A percentile compares a stretch with the other conserved stretches of the same genome.
Conservation (phyloP, 2,329 filamentous ascomycete genomes). For the Emmonsiellopsis sp. region DNA sequence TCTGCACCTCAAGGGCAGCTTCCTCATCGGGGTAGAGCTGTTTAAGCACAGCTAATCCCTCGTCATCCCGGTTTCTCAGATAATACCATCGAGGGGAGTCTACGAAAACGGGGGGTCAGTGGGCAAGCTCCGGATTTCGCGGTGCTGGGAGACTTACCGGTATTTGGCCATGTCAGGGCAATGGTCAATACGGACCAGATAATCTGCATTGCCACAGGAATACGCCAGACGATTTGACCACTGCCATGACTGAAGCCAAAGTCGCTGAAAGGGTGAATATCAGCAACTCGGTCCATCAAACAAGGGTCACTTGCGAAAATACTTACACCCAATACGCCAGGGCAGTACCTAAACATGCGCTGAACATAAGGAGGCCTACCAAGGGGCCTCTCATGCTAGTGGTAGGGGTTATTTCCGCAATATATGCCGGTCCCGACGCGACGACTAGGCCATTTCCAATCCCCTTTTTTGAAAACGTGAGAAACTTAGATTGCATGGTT, state of each 20-base stretch:
- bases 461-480: conserved; percentile 12
- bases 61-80: conserved; percentile 14
- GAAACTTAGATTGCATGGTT: not conserved
- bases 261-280: conserved; percentile 10
- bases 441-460: conserved; percentile 24
- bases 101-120: not conserved
- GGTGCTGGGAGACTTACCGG: conserved; percentile 6
- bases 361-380: conserved; percentile 21
- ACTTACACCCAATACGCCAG: conserved; percentile 25
- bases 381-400: conserved; percentile 19
- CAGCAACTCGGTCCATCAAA: not conserved
- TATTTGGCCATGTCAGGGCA: conserved; percentile 16
- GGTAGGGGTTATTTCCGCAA: conserved; percentile 22
- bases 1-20: conserved; percentile 11
- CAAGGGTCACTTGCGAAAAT: not conserved
- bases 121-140: not conserved
- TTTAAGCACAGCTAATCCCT: conserved; percentile 17
- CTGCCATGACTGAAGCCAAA: conserved; percentile 22
- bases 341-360: conserved; percentile 17
- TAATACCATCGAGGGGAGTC: conserved; percentile 24
- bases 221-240: conserved; percentile 21
- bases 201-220: conserved; percentile 23
- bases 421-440: conserved; percentile 20
- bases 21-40: conserved; percentile 14
- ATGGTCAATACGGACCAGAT: conserved; percentile 18